Evolutionary conservation across 805 yeast genomes (phyloP), one percentile per base, ranked within the genome.

Genomic region (Zygosaccharomyces gambellarensis): DNA sequence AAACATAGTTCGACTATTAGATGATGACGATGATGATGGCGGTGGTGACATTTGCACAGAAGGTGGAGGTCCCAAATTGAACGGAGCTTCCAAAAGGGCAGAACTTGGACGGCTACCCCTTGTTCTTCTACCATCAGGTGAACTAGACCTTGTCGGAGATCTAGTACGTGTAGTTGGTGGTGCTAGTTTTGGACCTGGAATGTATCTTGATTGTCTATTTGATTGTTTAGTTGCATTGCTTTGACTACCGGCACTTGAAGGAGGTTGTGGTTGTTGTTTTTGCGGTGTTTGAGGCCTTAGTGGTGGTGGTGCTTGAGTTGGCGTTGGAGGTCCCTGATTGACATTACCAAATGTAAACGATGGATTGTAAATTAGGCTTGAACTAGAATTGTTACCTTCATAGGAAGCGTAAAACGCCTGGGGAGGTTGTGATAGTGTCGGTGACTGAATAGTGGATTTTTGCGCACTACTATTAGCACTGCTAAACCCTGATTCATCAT

Each of bases 1-100:
- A 59, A 82, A 87, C 0, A 86, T 82, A 0, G 89, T 80, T 60
- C 72, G 63, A 10, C 36, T 30, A 12, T 42, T 42, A 6, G 45
- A 42, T n/a, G 65, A 60, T 45, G 63, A 61, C 30, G 60, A 54
- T 7, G 60, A 46, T 8, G 55, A 50, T 40, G 58, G 61, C 6
- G 52, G 58, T 28, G 47, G 28, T 25, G 28, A 25, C 28, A 25
- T 48, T 40, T 42, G 51, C 7, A 60, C 45, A 7, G 62, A 41
- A 23, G 39, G 28, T 3, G 50, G 44, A 3, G 50, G 46, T 11
- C 40, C 46, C 43, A 66, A 65, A 45, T 61, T 60, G 43, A 66
- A 66, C 1, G 68, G 68, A 2, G 64, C 51, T 9, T 60, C 66
- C 21, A 63, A 49, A 17, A 54, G 45, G 11, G 58, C 28, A 3